Evolutionary conservation across 108 stramenopile genomes (phyloP), one percentile per base, ranked within the genome.

Genomic region (Conticribra weissflogii): DNA sequence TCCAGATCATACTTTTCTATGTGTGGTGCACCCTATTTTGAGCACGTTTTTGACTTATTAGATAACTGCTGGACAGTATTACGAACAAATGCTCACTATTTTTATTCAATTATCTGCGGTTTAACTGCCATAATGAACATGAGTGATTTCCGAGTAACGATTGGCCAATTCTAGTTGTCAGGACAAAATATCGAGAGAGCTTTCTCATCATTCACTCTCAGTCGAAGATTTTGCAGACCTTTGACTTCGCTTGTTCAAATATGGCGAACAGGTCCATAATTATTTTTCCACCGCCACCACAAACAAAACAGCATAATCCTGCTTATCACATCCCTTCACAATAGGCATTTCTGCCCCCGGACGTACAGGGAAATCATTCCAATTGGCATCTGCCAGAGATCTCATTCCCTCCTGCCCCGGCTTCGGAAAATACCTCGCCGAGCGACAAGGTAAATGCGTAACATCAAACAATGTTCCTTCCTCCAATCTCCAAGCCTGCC

Each of bases 281-380:
- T 51, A 17, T 21, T 16, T 16, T 30, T 70, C 58, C 44, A n/a
- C 46, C 4, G 85, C 88, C 8, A 89, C 52, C 0, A 89, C 68
- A 79, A 89, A 89, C 19, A 89, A 65, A 17, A 89, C 88, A 21
- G 85, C 85, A 60, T 86, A 89, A 51, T 89, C 88, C 64, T 79
- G 85, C 59, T 84, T 84, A 58, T 66, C 52, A 30, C 76, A 71
- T 27, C 88, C 84, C 0, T 54, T 30, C 21, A 89, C 82, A 15
- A 36, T 30, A 18, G 88, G 88, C 88, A 89, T 89, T 66, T 63
- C 65, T 8, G 85, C 85, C 59, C 88, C 88, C 16, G 88, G 85
- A 29, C 41, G 41, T 15, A 89, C 88, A 0, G 88, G 88, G 63
- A 89, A 89, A 60, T 89, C 83, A 27, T 32, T 33, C 2, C 53